Percentiles rank a stretch among this genome's conserved stretches.
Evolutionary conservation across 192 early-diverging fungal genomes (phyloP).

Genomic region (Linnemannia schmuckeri): DNA sequence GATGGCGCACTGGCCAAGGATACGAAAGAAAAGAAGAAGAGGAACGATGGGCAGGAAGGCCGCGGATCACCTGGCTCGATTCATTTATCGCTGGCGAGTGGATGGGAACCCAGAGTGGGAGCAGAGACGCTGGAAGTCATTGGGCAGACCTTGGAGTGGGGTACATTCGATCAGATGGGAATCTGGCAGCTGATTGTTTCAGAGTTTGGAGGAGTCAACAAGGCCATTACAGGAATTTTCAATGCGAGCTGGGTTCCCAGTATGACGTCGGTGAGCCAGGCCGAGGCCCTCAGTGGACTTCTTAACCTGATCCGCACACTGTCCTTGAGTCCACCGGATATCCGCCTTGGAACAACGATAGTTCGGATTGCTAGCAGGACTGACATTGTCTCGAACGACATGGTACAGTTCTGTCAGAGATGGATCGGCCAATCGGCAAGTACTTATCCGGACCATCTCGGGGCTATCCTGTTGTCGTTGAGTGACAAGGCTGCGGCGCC

Average conservation of each 20-base stretch:
- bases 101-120: conserved; percentile 23
- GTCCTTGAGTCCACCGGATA: conserved; percentile 14
- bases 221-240: conserved; percentile 19
- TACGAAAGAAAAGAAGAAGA: conserved; percentile 9
- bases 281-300: conserved; percentile 65
- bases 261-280: conserved; percentile 17
- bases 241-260: conserved; percentile 22
- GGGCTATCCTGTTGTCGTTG: conserved; percentile 23
- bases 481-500: conserved; percentile 36
- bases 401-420: conserved; percentile 32
- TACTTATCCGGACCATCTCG: conserved; percentile 33
- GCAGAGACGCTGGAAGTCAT: conserved; percentile 16
- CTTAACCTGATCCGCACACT: conserved; percentile 59
- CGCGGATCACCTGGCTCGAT: not conserved
- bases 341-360: conserved; percentile 22
- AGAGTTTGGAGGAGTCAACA: conserved; percentile 53
- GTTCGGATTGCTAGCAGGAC: conserved; percentile 19
- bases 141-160: conserved; percentile 56
- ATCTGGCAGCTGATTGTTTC: conserved; percentile 68
- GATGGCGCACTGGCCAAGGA: conserved; percentile 4
- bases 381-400: conserved; percentile 25
- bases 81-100: not conserved
- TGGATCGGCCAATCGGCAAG: conserved; percentile 20
- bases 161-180: conserved; percentile 69
- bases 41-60: not conserved